phyloP scores from a whole-genome alignment of 257 asterid genomes.

The Nemophila menziesii region DNA sequence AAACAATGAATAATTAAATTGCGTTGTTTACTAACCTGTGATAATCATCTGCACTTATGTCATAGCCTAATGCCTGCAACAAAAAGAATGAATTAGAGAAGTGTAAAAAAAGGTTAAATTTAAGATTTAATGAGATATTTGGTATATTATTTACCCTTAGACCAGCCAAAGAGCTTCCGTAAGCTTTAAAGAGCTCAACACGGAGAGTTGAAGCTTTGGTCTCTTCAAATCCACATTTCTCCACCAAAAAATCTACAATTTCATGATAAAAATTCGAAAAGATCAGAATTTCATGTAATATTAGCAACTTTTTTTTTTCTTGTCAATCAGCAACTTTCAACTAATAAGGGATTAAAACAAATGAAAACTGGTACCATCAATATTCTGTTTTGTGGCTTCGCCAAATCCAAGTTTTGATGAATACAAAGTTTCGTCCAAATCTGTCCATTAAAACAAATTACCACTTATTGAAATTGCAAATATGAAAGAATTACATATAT shows the following conservation, averaged over 20 bases:
- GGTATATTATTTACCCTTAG: constrained; percentile 45
- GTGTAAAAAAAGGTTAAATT: neutral
- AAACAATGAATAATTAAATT: neutral
- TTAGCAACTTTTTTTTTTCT: neutral
- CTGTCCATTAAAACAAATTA: constrained; percentile 18
- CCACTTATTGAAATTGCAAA: too few relatives aligned
- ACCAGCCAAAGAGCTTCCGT: constrained; percentile 90
- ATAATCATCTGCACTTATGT: constrained; percentile 68
- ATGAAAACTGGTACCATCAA: constrained; percentile 39
- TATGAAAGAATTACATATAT: too few relatives aligned
- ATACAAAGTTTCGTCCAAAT: constrained; percentile 89
- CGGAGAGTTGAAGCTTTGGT: constrained; percentile 56
- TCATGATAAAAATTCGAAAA: neutral
- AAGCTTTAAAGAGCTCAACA: constrained; percentile 59
- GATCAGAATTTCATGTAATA: neutral
- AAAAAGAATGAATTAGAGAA: constrained; percentile 2
- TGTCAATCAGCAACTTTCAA: too few relatives aligned
- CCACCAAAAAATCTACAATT: constrained; percentile 51
- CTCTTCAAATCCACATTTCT: constrained; percentile 50
- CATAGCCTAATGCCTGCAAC: constrained; percentile 58
- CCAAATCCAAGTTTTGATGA: constrained; percentile 69
- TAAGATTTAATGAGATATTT: neutral
- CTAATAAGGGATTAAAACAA: neutral
- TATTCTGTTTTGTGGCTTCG: constrained; percentile 58
- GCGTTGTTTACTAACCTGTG: constrained; percentile 39